Evolutionary conservation across 768 basidiomycete species (phyloP), one percentile per base, ranked within the genome.

Genomic region (Boletus pseudopeckii): DNA sequence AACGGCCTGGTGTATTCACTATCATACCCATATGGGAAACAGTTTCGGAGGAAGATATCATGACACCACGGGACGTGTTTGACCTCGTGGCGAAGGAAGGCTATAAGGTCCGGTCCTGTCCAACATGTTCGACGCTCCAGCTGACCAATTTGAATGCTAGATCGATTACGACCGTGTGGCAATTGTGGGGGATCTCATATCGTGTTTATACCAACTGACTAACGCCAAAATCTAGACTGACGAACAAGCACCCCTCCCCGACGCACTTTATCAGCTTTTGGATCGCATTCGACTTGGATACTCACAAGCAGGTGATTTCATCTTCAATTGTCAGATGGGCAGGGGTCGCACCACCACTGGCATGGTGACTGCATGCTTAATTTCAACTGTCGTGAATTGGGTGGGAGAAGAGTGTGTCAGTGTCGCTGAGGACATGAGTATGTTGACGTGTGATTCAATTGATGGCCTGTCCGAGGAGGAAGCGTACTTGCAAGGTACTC

Each of bases 311-410:
- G 88, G 84, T 5, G 91, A 92, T 60, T 88, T 93, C 61, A 74
- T 92, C 43, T 98, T 97, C 76, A 98, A 98, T 62, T 99, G 97
- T 70, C 97, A 98, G 71, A 96, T 98, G 93, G 91, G 91, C 22
- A 76, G 89, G 51, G 89, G 86, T 15, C 78, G 89, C 37, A 99
- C 97, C 7, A 99, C 97, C 0, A 98, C 94, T 0, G 97, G 97
- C 6, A 98, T 98, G 93, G 83, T 93, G 52, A 85, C 86, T 24
- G 91, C 92, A 0, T 90, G 86, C 52, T 75, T 98, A 24, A 90
- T 97, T 48, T 88, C 92, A 11, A 90, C 84, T 3, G 82, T 82
- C 9, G 74, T 80, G 71, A 75, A 77, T 46, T 87, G 88, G 84
- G 67, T 74, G 39, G 77, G 72, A 28, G 71, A 76, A 50, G 75